Base-by-base conservation (phyloP, 2,329 filamentous ascomycete species). In the Dissoconium aciculare region DNA sequence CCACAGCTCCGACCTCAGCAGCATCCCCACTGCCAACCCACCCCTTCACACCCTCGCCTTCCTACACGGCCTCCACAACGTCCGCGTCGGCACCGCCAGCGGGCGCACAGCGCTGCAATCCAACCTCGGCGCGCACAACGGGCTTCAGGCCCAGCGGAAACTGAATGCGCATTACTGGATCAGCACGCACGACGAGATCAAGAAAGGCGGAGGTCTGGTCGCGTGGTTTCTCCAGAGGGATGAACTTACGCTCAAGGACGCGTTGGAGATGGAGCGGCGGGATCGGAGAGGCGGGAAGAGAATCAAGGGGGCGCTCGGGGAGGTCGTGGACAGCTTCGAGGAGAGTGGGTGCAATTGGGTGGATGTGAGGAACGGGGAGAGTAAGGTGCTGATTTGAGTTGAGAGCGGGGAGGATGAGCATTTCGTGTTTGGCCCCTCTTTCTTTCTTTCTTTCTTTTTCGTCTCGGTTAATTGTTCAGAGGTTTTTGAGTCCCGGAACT, bases 121-220 rank as follows among this genome's bases (percentile, higher is more conserved):
- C 17, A 78, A 78, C 38, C 61, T 77, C 11, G 74, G 74, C 2
- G 73, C 64, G 0, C 57, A 67, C 35, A 78, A 77, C 43, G 74
- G 69, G 0, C 51, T 75, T 11, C 57, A 65, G 34, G 67, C 68
- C 3, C 70, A 70, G 35, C 51, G 59, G 11, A 51, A 63, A 4
- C 51, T 69, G 16, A 55, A 59, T 2, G 67, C 70, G 0, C 64
- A 58, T 40, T 78, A 77, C 43, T 78, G 73, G 74, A 53, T 78
- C 11, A 64, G 63, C 0, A 78, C 74, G 15, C 73, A 78, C 41
- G 72, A 76, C 40, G 73, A 77, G 49, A 55, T 67, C 4, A 77
- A 77, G 51, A 62, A 51, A 31, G 71, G 69, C 1, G 62, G 61
- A 0, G 71, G 72, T 0, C 41, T 76, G 4, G 63, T 77, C 6